Conservation (phyloP, 2,329 filamentous ascomycete genomes). For the Taxawa tesnikishii region DNA sequence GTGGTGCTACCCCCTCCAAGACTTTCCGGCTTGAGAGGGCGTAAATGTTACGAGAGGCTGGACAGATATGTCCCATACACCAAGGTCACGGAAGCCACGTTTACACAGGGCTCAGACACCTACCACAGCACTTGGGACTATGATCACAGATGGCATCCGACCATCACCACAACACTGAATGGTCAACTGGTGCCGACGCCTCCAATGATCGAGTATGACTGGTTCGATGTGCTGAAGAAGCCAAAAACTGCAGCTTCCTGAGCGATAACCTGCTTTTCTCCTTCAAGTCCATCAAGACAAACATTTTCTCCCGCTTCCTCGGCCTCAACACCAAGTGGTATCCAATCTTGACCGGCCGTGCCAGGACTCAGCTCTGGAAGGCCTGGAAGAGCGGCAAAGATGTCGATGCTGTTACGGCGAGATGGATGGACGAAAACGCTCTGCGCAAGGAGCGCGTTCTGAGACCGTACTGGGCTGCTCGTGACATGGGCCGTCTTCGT, state of each 20-base stretch:
- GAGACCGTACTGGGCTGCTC: constrained; percentile 33
- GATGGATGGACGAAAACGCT: constrained; percentile 10
- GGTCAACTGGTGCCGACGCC: constrained; percentile 1
- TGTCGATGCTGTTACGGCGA: constrained; percentile 9
- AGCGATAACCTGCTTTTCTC: constrained; percentile 7
- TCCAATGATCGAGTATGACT: constrained; percentile 6
- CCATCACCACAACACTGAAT: too few species aligned
- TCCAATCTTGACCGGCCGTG: constrained; percentile 6
- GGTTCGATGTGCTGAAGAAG: constrained; percentile 8
- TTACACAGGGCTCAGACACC: constrained; percentile 4
- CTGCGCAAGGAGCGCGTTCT: constrained; percentile 23
- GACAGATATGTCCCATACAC: constrained; percentile 8
- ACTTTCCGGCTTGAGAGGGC: constrained; percentile 8
- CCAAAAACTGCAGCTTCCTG: constrained; percentile 8
- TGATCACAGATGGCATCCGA: constrained; percentile 5
- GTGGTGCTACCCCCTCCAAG: constrained; percentile 1
- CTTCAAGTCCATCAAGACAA: background rate
- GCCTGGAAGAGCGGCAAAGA: constrained; percentile 7
- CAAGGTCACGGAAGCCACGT: constrained; percentile 7
- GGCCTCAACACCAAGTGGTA: constrained; percentile 7
- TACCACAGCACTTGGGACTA: constrained; percentile 9
- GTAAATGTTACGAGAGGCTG: constrained; percentile 7
- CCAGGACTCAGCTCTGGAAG: constrained; percentile 9
- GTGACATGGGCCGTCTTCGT: constrained; percentile 30
- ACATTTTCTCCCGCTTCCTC: constrained; percentile 2